Evolutionary conservation across 1,284 basidiomycete genomes (phyloP).

Genomic region (Porodaedalea pini): DNA sequence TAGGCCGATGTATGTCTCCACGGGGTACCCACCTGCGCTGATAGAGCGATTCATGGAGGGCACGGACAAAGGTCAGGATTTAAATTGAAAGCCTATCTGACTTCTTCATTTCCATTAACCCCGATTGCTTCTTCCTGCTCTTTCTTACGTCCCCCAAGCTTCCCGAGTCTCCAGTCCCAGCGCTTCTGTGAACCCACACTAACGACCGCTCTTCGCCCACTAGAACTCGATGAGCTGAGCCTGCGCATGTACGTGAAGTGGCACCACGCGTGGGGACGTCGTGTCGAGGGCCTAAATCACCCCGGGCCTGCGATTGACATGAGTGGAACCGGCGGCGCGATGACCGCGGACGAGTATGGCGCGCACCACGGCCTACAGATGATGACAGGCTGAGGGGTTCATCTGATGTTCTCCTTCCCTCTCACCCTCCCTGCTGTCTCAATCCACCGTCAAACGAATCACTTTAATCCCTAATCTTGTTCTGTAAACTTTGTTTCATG

Average conservation of each 20-base stretch:
- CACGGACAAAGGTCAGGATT: conserved; percentile 21
- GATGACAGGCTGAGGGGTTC: not conserved
- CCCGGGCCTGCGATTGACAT: conserved; percentile 11
- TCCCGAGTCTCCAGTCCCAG: not conserved
- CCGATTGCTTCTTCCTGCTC: not conserved
- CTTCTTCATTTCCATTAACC: not conserved
- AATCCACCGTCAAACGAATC: too few species aligned
- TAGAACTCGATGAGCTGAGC: conserved; percentile 20
- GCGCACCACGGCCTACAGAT: too few species aligned
- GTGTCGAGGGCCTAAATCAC: conserved; percentile 5
- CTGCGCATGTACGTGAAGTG: conserved; percentile 22
- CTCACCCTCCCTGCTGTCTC: not conserved
- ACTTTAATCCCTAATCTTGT: too few species aligned
- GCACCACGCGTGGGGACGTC: conserved; percentile 19
- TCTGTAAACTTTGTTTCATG: not conserved
- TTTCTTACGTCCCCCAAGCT: not conserved
- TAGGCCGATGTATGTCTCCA: conserved; percentile 21
- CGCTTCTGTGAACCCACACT: not conserved
- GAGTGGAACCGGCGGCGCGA: conserved; percentile 6
- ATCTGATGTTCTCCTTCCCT: not conserved
- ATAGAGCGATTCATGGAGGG: conserved; percentile 19
- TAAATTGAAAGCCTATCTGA: too few species aligned
- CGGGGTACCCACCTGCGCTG: conserved; percentile 19
- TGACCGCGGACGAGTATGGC: conserved; percentile 13
- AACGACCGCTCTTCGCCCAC: not conserved